Percentiles rank a stretch among this genome's conserved stretches.
Evolutionary conservation across 2,329 filamentous ascomycete genomes (phyloP).

Genomic region (Aspergillus sp.): DNA sequence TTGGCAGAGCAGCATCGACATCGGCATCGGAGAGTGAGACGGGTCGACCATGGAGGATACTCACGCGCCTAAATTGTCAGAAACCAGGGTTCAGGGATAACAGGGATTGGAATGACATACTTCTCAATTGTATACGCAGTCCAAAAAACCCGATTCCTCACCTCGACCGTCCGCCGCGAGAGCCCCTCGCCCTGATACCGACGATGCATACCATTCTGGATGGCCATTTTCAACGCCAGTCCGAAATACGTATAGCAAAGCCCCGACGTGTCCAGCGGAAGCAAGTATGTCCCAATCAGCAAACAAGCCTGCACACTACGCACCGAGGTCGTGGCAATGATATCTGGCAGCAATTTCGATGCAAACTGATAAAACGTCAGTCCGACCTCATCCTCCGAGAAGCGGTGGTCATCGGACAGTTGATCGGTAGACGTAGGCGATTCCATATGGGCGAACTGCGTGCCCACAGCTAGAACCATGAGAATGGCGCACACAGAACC

Average conservation of each 20-base stretch:
- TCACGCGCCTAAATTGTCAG: conserved; percentile 39
- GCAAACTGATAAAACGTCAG: conserved; percentile 51
- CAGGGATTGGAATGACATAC: conserved; percentile 21
- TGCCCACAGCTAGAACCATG: conserved; percentile 38
- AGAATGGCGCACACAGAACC: conserved; percentile 35
- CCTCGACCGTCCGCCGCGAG: conserved; percentile 43
- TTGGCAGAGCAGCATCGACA: conserved; percentile 47
- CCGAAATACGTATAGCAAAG: conserved; percentile 51
- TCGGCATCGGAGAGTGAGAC: conserved; percentile 46
- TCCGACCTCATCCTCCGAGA: conserved; percentile 47
- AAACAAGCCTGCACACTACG: conserved; percentile 53
- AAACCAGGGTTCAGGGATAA: neutral
- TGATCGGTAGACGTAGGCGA: conserved; percentile 30
- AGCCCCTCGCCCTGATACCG: conserved; percentile 42
- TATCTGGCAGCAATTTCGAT: conserved; percentile 47
- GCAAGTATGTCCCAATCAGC: conserved; percentile 48
- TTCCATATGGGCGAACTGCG: conserved; percentile 38
- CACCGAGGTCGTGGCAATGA: conserved; percentile 49
- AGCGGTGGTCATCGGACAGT: conserved; percentile 26
- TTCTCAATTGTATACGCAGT: conserved; percentile 51
- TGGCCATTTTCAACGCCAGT: conserved; percentile 49
- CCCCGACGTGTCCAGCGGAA: conserved; percentile 50
- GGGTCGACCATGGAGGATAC: conserved; percentile 50
- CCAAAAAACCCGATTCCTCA: conserved; percentile 51
- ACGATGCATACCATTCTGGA: conserved; percentile 54